Conservation (phyloP, 495 filamentous ascomycete genomes). For the Pseudomonodictys pantanalensis region DNA sequence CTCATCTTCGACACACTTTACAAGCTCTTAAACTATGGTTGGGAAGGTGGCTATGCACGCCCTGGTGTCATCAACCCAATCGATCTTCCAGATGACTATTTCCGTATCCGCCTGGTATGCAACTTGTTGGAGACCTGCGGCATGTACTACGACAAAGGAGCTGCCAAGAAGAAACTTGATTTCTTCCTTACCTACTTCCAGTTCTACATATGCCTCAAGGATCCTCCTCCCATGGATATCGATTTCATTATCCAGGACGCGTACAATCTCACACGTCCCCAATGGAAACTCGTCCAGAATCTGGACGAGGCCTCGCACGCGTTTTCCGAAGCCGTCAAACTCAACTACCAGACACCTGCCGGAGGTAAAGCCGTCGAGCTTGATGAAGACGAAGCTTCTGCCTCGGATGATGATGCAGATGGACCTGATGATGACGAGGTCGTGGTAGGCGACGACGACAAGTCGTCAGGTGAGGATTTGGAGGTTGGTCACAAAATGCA, state of each 20-base stretch:
- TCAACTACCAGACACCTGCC: constrained; percentile 79
- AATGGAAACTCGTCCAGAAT: constrained; percentile 82
- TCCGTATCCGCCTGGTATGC: constrained; percentile 85
- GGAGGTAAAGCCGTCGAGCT: constrained; percentile 55
- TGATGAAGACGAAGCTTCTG: constrained; percentile 53
- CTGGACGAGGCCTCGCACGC: constrained; percentile 78
- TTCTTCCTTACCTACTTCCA: constrained; percentile 98
- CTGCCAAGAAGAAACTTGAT: constrained; percentile 93
- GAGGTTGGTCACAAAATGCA: constrained; percentile 45
- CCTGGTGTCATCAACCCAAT: constrained; percentile 70
- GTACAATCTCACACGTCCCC: constrained; percentile 74
- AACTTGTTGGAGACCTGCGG: constrained; percentile 92
- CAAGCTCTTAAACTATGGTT: constrained; percentile 86
- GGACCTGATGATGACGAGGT: constrained; percentile 44
- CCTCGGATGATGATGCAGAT: constrained; percentile 37
- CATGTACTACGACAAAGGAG: constrained; percentile 90
- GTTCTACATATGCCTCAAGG: constrained; percentile 96
- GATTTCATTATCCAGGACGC: constrained; percentile 97
- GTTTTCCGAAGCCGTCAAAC: constrained; percentile 82
- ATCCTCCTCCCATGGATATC: constrained; percentile 90
- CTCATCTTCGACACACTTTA: constrained; percentile 96
- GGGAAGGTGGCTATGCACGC: constrained; percentile 77
- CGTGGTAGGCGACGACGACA: constrained; percentile 54
- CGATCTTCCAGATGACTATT: constrained; percentile 92
- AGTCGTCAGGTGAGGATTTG: constrained; percentile 58